Evolutionary conservation across 768 basidiomycete genomes (phyloP), one percentile per base, ranked within the genome.

Genomic region (Phaeotremella fagi): DNA sequence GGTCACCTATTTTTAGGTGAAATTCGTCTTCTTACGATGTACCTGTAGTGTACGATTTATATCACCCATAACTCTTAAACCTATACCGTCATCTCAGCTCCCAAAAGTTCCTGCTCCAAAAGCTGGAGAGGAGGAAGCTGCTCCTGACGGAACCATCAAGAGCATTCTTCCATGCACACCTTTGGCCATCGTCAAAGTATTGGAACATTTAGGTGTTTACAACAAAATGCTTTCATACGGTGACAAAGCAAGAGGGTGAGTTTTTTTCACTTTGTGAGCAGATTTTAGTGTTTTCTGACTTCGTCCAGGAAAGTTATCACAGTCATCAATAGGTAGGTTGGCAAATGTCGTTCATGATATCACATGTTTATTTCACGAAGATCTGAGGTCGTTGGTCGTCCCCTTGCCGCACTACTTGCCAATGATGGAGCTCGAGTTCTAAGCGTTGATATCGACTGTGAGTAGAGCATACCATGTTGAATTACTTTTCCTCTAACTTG

Each of bases 131-230:
- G 54, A 62, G 1, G 86, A 90, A 54, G 76, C 80, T 12, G 84
- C 88, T 1, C 90, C 91, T 3, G 75, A 82, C 0, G 90, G 91
- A 22, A 85, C 85, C 51, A 89, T 95, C 67, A 98, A 98, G 75
- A 94, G 90, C 3, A 89, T 99, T 68, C 82, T 99, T 29, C 95
- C 95, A 0, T 99, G 95, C 75, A 99, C 95, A 3, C 92, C 95
- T 0, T 82, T 99, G 11, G 95, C 90, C 2, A 86, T 97, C 67
- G 92, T 99, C 60, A 99, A 99, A 76, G 88, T 84, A 56, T 79
- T 99, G 22, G 95, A 99, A 71, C 81, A 85, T 69, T 79, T 86
- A 36, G 87, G 90, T 9, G 90, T 98, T 14, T 98, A 99, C 79
- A 97, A 97, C 77, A 85, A 76, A 60, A 81, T 97, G 61, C 80